Conservation (phyloP, 345 rosid genomes). For the Populus davidiana region DNA sequence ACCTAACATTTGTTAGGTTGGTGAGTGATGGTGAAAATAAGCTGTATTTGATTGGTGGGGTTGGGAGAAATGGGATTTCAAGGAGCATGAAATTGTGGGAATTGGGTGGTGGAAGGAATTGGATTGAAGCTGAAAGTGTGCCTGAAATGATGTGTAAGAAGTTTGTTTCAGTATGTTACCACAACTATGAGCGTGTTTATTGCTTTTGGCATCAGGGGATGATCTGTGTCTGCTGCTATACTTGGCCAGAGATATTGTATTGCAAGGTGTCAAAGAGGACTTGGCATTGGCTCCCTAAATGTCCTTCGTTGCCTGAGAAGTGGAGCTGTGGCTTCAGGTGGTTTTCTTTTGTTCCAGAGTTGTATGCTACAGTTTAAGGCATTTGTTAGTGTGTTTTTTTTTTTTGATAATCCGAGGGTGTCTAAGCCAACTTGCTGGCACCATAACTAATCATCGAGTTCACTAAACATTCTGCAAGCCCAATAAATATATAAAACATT, state of each 20-base stretch:
- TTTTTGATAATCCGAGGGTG: too few species aligned
- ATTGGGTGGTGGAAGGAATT: conserved; percentile 34
- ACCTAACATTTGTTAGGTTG: conserved; percentile 63
- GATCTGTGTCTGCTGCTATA: conserved; percentile 83
- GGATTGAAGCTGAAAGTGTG: conserved; percentile 58
- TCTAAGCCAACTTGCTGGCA: too few species aligned
- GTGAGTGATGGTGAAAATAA: conserved; percentile 48
- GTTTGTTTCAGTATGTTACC: conserved; percentile 80
- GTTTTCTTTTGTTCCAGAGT: conserved; percentile 82
- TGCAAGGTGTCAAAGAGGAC: conserved; percentile 61
- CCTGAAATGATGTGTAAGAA: conserved; percentile 80
- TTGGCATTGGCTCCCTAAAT: conserved; percentile 90
- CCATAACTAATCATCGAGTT: too few species aligned
- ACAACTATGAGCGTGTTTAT: conserved; percentile 81
- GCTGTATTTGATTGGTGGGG: conserved; percentile 76
- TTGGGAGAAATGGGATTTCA: conserved; percentile 77
- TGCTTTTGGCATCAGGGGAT: conserved; percentile 81
- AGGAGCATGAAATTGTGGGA: conserved; percentile 74
- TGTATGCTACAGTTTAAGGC: conserved; percentile 55
- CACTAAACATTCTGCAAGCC: too few species aligned
- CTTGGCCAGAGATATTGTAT: conserved; percentile 93
- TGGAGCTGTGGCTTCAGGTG: conserved; percentile 94
- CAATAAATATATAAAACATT: too few species aligned
- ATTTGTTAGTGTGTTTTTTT: too few species aligned
- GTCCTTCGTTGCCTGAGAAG: conserved; percentile 78